Evolutionary conservation across 371 early-diverging fungal species (phyloP), one percentile per base, ranked within the genome.

Genomic region (Zychaea mexicana): DNA sequence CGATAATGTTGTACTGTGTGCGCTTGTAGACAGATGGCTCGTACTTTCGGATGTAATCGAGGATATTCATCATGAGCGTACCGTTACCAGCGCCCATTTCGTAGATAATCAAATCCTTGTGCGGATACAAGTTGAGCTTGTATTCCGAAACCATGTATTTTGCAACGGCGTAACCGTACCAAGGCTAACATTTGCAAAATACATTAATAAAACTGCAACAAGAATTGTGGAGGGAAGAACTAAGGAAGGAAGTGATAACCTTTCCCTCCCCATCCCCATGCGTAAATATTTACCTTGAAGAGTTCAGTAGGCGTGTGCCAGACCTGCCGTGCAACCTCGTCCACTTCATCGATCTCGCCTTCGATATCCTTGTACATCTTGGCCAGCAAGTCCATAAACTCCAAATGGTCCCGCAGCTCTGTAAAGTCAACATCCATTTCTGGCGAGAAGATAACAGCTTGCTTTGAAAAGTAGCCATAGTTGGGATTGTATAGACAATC

Each of bases 21-120:
- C 84, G 73, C 53, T 77, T 72, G 69, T 94, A 97, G 26, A 97
- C 82, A 2, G 87, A 87, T 2, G 96, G 96, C 62, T 92, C 90
- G 39, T 85, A 69, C 56, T 85, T 74, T 64, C 85, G 83, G 38
- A 97, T 80, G 65, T 92, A 95, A 65, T 96, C 96, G 47, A 97
- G 83, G 13, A 98, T 91, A 74, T 97, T 93, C 57, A 85, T 62
- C 96, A 96, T 96, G 68, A 98, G 73, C 3, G 97, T 96, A 57
- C 98, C 99, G 68, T 98, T 98, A 57, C 99, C 99, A 4, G 94
- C 97, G 33, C 97, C 97, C 81, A 97, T 87, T 78, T 98, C 99
- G 72, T 94, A 98, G 49, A 98, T 92, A 31, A 89, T 83, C 61
- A 98, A 72, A 56, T 88, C 88, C 58, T 83, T 83, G 65, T 79